Evolutionary conservation across 495 filamentous ascomycete genomes (phyloP).

Genomic region (Neurospora intermedia): DNA sequence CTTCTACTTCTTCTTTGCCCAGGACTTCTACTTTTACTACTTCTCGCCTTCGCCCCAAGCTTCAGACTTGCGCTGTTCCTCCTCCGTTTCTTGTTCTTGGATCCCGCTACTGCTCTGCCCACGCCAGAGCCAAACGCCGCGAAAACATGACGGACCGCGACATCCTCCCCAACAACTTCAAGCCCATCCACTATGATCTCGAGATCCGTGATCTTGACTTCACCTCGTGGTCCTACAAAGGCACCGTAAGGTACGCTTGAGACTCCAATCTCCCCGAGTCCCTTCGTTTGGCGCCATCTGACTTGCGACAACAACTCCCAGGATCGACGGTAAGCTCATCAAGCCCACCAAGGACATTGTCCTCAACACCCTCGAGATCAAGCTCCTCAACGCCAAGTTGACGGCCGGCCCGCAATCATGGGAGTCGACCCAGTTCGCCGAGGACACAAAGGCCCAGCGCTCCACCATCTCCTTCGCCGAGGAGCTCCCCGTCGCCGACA

Average conservation of each 20-base stretch:
- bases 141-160: slow-evolving; percentile 42
- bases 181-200: slow-evolving; percentile 77
- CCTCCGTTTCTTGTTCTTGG: not conserved
- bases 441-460: slow-evolving; percentile 72
- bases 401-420: slow-evolving; percentile 36
- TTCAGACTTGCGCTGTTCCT: not conserved
- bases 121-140: slow-evolving; percentile 3
- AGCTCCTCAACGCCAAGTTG: slow-evolving; percentile 44
- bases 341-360: slow-evolving; percentile 58
- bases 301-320: slow-evolving; percentile 8
- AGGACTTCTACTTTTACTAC: not conserved
- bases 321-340: slow-evolving; percentile 46
- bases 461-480: slow-evolving; percentile 61
- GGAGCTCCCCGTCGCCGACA: slow-evolving; percentile 48
- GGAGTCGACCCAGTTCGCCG: slow-evolving; percentile 55
- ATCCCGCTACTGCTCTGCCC: not conserved
- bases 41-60: not conserved
- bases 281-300: not conserved
- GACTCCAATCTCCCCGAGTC: not conserved
- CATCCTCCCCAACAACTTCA: slow-evolving; percentile 51
- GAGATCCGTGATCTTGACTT: slow-evolving; percentile 71
- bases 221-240: slow-evolving; percentile 71
- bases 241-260: slow-evolving; percentile 50
- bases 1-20: not conserved
- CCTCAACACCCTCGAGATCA: slow-evolving; percentile 60